Base-by-base conservation (phyloP, 2,329 filamentous ascomycete species). In the Chaetomiaceae sp. region DNA sequence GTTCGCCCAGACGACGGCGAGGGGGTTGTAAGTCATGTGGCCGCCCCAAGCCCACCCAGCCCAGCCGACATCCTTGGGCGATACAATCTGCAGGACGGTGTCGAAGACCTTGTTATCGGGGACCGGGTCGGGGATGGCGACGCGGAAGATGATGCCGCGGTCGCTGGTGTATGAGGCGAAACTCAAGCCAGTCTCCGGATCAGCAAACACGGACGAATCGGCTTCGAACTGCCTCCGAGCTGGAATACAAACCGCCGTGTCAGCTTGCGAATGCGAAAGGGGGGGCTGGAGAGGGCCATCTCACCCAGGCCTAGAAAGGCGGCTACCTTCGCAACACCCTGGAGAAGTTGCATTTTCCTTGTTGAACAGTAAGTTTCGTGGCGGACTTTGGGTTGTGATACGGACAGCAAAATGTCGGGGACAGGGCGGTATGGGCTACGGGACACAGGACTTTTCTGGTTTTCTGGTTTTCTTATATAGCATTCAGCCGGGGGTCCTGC, bases 31-130 rank as follows among this genome's bases (percentile, higher is more conserved):
- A 1, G 70, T 68, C 74, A 76, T 76, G 30, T 68, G 67, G 4
- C 72, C 73, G n/a, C 72, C 73, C 73, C 73, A 76, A 13, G 73
- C 68, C 19, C 75, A 63, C 2, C 72, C 74, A 8, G 70, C 68
- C 73, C 74, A 77, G 49, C 73, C 73, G 40, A 73, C 66, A 2
- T 62, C 59, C n/a, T 63, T 63, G 13, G 73, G 72, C 0, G 72
- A 68, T 3, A 69, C 63, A 39, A 76, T 67, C 56, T 76, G 73
- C 3, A 72, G 57, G 39, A 70, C 64, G 1, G 63, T 60, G 44
- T 69, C 60, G 43, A 62, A 65, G 12, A 54, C 46, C 17, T 56
- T 61, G 47, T 62, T 55, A 2, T 62, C 59, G 2, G 59, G 53
- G 23, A 63, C 57, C 42, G 62, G 60, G 55, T 63, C 62, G 7